Evolutionary conservation across 345 rosid genomes (phyloP), one percentile per base, ranked within the genome.

Genomic region (Moricandia arvensis): DNA sequence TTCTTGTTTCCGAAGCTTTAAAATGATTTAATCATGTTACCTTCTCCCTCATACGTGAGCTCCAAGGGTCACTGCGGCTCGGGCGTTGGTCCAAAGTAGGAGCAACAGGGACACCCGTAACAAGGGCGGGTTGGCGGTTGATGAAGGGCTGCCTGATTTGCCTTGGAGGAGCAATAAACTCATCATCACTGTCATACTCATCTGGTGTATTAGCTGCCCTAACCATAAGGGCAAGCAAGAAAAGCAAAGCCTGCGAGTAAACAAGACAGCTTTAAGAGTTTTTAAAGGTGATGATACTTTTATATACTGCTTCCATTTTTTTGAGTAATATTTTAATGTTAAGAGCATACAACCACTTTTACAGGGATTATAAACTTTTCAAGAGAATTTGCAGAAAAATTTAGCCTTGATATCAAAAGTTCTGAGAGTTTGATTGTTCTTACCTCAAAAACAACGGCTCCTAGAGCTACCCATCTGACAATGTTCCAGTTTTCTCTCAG

Each of bases 11-110:
- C 5, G 2, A n/a, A 53, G 47, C n/a, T 53, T 16, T 37, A 9
- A 49, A 43, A n/a, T n/a, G 8, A 5, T 21, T 13, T 11, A 13
- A 18, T 54, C 7, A 68, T 54, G 58, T 38, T 79, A 93, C 99
- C 98, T 93, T 96, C 83, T 96, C 99, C 77, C 94, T 86, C 99
- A 96, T 89, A 9, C 98, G 93, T 71, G 97, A 68, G 67, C 98
- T 96, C 99, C 99, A 96, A 54, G 98, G 97, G 83, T 96, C 99
- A 77, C 84, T 96, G 82, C 98, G 89, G 87, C 89, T 77, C 0
- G 96, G 89, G 55, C 99, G 97, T 66, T 89, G 89, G 78, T 96
- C 99, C 77, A 84, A 82, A 74, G 91, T 58, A 41, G 90, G 93
- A 72, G 89, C 78, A 76, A 87, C 98, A 21, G 98, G 97, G 57